Percentiles rank a stretch among this genome's conserved stretches.
phyloP scores from a whole-genome alignment of 805 yeast genomes.

The Ogataea pignaliae region DNA sequence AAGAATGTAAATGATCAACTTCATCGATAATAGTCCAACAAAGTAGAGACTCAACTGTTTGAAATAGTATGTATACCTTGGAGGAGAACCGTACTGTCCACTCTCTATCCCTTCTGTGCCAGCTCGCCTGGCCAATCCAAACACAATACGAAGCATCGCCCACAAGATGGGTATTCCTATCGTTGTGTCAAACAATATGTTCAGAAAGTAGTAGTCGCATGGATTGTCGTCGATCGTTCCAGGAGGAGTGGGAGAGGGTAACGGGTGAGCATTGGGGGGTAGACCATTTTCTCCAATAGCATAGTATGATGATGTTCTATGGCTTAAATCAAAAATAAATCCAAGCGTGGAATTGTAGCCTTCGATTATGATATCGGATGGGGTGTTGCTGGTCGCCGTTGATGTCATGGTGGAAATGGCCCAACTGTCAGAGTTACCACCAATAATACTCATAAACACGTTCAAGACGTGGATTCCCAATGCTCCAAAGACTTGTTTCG shows the following conservation, averaged over 20 bases:
- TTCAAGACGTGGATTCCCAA: constrained; percentile 78
- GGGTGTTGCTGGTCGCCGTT: too few species aligned
- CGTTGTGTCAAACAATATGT: constrained; percentile 86
- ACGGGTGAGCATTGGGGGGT: neutral
- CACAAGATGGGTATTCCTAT: constrained; percentile 84
- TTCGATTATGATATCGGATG: too few species aligned
- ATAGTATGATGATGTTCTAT: constrained; percentile 7
- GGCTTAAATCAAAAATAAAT: neutral
- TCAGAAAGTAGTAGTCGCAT: constrained; percentile 93
- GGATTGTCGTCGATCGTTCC: constrained; percentile 48
- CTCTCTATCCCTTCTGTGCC: constrained; percentile 45
- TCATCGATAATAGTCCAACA: constrained; percentile 52
- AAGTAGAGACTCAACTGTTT: constrained; percentile 73
- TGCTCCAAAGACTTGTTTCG: constrained; percentile 87
- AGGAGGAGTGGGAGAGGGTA: neutral
- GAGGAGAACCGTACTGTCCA: constrained; percentile 65
- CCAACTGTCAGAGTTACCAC: constrained; percentile 29
- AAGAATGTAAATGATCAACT: constrained; percentile 52
- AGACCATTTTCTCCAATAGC: constrained; percentile 2
- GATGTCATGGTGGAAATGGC: neutral
- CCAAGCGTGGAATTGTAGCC: neutral
- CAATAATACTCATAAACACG: constrained; percentile 61
- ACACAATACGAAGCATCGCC: constrained; percentile 48
- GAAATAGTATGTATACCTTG: constrained; percentile 55
- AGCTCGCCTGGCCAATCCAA: constrained; percentile 39